Base-by-base conservation (phyloP, 805 yeast species). In the Saturnispora ahearnii region DNA sequence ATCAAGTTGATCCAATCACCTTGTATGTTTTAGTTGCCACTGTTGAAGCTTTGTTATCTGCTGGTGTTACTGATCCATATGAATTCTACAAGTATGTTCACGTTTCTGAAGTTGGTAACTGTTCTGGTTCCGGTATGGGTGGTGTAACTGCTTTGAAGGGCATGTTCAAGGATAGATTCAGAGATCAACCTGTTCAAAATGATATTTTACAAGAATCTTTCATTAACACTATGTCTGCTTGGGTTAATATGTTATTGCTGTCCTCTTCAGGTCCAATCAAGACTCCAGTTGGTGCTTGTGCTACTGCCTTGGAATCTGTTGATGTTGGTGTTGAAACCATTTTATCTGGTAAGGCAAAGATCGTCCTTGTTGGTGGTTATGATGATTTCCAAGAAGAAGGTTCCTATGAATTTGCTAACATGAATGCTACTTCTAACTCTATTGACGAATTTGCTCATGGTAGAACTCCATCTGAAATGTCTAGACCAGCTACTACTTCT, bases 121-220 rank as follows among this genome's bases (percentile, higher is more conserved):
- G 98, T 78, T 85, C 96, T 45, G 99, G 99, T 75, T 89, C 97
- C 51, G 99, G 99, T 81, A 91, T 93, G 96, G 99, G 99, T 73
- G 99, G 99, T 84, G 95, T 91, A 62, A 68, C 85, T 60, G 99
- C 99, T 48, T 73, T 93, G 65, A 87, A 95, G 69, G 97, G 96
- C 61, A 93, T 93, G 98, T 93, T 89, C 77, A 89, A 79, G 71
- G 96, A 91, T 65, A 83, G 99, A 73, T 93, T 77, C 74, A 73
- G 79, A 60, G 99, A 93, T 68, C 76, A 76, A 70, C 96, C 96
- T 50, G 96, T 90, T 50, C 99, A 95, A 75, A 93, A 87, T 67
- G 99, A 93, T 72, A 85, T 93, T 59, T 76, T 93, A 60, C 99
- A 91, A 73, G 99, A 93, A 73, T 90, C 99, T 53, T 93, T 93